A percentile compares a stretch with the other conserved stretches of the same genome.
These are phyloP conservation scores for Cercospora zeina DNA, from an alignment of 2,329 filamentous ascomycete genomes.

Conservation along the genomic window DNA sequence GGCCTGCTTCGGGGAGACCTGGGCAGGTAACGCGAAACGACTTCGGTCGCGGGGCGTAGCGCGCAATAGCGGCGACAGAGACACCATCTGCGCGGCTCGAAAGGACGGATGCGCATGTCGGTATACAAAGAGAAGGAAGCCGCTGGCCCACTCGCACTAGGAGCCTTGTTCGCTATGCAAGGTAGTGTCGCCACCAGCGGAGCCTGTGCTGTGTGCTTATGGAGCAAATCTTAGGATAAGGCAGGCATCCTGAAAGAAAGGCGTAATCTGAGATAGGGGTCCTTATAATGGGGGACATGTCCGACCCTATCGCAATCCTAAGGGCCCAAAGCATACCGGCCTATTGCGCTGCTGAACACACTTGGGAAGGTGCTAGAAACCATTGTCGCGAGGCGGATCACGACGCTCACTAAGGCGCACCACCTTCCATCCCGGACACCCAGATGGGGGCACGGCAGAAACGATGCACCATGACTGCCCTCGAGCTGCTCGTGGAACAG, in stretches of 20 bases:
- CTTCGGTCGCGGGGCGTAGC: too few species aligned
- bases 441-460: constrained; percentile 37
- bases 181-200: background rate
- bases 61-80: too few species aligned
- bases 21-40: background rate
- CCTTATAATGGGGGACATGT: too few species aligned
- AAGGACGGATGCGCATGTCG: too few species aligned
- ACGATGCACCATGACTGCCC: constrained; percentile 34
- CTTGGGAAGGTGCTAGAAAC: constrained; percentile 39
- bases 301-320: too few species aligned
- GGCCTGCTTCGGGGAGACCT: background rate
- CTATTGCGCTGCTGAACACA: constrained; percentile 37
- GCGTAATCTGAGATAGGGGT: too few species aligned
- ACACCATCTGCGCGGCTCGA: too few species aligned
- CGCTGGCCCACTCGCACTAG: background rate
- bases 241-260: background rate
- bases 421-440: constrained; percentile 28
- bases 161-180: background rate
- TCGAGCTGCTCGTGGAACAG: constrained; percentile 35
- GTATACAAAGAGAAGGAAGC: background rate
- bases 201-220: background rate
- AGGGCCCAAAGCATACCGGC: constrained; percentile 33
- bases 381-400: constrained; percentile 30
- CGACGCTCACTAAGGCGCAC: constrained; percentile 27
- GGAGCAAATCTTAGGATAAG: background rate